A percentile compares a stretch with the other conserved stretches of the same genome.
These are phyloP conservation scores for Aspergillus sp. DNA, from an alignment of 2,329 filamentous ascomycete species.

Conservation along the genomic window DNA sequence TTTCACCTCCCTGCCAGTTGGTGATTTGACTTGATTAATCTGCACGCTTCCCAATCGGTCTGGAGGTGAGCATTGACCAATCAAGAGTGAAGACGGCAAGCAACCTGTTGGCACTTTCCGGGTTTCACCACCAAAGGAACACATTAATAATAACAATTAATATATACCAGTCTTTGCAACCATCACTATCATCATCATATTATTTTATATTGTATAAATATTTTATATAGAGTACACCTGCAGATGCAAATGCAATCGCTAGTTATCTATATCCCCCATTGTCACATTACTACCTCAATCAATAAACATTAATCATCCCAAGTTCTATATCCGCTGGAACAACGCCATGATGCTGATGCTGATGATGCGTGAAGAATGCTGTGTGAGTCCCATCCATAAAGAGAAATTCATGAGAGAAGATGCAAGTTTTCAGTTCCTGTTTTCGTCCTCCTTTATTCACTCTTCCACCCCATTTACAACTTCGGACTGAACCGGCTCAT, in stretches of 20 bases:
- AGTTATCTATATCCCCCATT: not conserved
- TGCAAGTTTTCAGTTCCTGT: not conserved
- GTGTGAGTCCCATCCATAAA: not conserved
- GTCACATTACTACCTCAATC: not conserved
- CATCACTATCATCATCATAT: too few relatives aligned
- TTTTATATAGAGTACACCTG: not conserved
- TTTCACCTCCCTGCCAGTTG: too few relatives aligned
- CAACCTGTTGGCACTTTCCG: too few relatives aligned
- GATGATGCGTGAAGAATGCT: not conserved
- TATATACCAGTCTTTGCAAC: too few relatives aligned
- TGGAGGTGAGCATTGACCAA: not conserved
- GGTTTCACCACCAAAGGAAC: too few relatives aligned
- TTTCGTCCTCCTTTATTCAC: not conserved
- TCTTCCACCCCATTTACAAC: conserved; percentile 12
- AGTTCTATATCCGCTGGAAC: not conserved
- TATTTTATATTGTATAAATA: not conserved
- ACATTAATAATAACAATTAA: too few relatives aligned
- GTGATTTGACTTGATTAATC: not conserved
- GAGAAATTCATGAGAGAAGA: not conserved
- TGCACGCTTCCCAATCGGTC: not conserved
- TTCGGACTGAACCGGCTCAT: conserved; percentile 46
- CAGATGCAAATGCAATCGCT: not conserved
- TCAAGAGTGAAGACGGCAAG: not conserved
- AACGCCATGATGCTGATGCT: not conserved
- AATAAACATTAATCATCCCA: conserved; percentile 4